phyloP scores from a whole-genome alignment of 768 basidiomycete species.

The Termitomyces sp. region DNA sequence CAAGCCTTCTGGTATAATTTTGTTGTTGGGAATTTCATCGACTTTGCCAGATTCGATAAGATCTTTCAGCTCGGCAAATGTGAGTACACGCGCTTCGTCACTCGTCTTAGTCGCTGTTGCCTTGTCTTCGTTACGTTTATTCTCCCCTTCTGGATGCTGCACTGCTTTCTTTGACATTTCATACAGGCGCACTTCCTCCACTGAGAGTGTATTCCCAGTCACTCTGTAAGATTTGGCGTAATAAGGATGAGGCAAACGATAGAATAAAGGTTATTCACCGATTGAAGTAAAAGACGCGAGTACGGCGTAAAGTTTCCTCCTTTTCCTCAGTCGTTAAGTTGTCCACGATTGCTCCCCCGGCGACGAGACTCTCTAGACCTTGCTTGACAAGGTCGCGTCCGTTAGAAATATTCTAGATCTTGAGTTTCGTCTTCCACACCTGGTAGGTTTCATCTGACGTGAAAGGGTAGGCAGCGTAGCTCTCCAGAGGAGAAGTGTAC shows the following conservation, averaged over 20 bases:
- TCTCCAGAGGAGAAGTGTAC: conserved; percentile 3
- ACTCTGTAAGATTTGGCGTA: conserved; percentile 18
- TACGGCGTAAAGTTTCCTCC: conserved; percentile 44
- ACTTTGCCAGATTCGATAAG: conserved; percentile 68
- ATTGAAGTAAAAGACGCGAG: conserved; percentile 72
- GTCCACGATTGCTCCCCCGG: conserved; percentile 31
- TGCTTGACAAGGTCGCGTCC: conserved; percentile 36
- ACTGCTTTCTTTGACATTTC: conserved; percentile 17
- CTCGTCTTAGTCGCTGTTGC: background rate
- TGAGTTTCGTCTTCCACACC: conserved; percentile 28
- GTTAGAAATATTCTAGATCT: conserved; percentile 4
- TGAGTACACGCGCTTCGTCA: conserved; percentile 40
- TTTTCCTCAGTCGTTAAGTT: conserved; percentile 29
- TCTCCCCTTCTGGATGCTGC: background rate
- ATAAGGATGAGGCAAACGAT: background rate
- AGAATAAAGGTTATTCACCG: conserved; percentile 24
- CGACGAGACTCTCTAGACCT: conserved; percentile 56
- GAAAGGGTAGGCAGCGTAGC: conserved; percentile 45
- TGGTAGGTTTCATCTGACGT: conserved; percentile 52
- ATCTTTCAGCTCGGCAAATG: conserved; percentile 62
- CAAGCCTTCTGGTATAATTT: conserved; percentile 56
- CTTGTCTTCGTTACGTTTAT: background rate
- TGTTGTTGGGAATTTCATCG: conserved; percentile 77
- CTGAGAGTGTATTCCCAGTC: conserved; percentile 34
- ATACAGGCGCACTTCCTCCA: conserved; percentile 34